Base-by-base conservation (phyloP, 73 alveolate genomes). In the Paramecium primaurelia region DNA sequence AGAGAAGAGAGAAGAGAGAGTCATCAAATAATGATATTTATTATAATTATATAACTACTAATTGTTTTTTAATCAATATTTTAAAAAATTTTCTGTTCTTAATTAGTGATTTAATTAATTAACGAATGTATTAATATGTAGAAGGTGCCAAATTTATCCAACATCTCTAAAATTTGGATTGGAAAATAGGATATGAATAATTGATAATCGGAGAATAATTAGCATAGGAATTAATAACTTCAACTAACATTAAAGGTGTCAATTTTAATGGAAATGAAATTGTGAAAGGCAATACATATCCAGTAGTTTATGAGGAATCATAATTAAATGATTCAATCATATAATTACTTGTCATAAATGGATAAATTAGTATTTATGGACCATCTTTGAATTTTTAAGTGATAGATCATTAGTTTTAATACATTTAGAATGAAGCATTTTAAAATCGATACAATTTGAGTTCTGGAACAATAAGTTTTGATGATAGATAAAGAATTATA, bases 401-500 rank as follows among this genome's bases (percentile, higher is more conserved):
- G 30, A 45, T 80, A 8, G 77, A 80, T 25, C 22, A 45, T 28
- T 64, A 80, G 38, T 80, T 80, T 47, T 14, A 42, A 25, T 80
- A 14, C 75, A 80, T 80, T 45, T 44, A 80, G 34, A 47, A 80
- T 36, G 71, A 80, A 25, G 73, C 71, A 3, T 80, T 80, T 44
- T 26, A 6, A 45, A 80, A 80, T 47, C 8, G 91, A 80, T 26
- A 26, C 4, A 18, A 32, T 26, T 49, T 32, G 12, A 14, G 30
- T 44, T 18, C 30, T 20, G 91, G 77, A 3, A 14, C 58, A 18
- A 25, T 80, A 8, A 80, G 58, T 8, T 80, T 80, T 47, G 91
- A 80, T 80, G 73, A 80, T 14, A n/a, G 91, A 80, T 22, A 49
- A 32, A 80, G 91, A 49, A 28, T 80, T 26, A 20, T 80, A 28